Evolutionary conservation across 495 filamentous ascomycete species (phyloP), one percentile per base, ranked within the genome.

Genomic region (Xylaria longipes): DNA sequence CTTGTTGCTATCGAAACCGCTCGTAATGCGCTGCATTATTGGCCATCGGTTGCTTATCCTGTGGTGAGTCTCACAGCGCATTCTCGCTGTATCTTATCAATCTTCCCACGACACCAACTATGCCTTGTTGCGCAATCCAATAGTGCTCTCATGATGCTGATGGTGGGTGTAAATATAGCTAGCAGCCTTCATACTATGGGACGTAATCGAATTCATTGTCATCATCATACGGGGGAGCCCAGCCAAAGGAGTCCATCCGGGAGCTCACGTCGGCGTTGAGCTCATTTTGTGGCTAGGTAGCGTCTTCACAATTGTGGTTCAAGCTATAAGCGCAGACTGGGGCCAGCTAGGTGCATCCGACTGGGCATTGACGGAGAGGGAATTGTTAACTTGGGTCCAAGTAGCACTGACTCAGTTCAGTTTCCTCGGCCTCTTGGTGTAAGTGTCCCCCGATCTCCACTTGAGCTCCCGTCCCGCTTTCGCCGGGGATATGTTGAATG

Each of bases 261-360:
- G 58, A 14, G 70, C 27, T 15, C 70, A 72, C 29, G 70, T 72
- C 27, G 70, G 52, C 54, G 52, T 68, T 6, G 70, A 72, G 41
- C 61, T 72, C 3, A n/a, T 72, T 5, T n/a, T 72, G 5, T 67
- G 39, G 29, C 56, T 72, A 5, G 70, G 50, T 27, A 9, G n/a
- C 37, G 3, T 45, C 45, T 31, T 57, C 22, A 57, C 63, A 0
- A 1, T 65, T 15, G 29, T n/a, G 5, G 8, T 27, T 8, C 60
- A 63, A 43, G 57, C 57, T 6, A 2, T 11, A 0, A n/a, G 0
- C 0, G 31, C 57, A 8, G 5, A 35, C 12, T 63, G 68, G 68
- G 22, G 17, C 15, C 12, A 46, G n/a, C 25, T 62, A 9, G 37
- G 37, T 37, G 27, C 27, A 7, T 5, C 27, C 14, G 37, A 48